Base-by-base conservation (phyloP, 352 stramenopile species). In the Pythium apleroticum region DNA sequence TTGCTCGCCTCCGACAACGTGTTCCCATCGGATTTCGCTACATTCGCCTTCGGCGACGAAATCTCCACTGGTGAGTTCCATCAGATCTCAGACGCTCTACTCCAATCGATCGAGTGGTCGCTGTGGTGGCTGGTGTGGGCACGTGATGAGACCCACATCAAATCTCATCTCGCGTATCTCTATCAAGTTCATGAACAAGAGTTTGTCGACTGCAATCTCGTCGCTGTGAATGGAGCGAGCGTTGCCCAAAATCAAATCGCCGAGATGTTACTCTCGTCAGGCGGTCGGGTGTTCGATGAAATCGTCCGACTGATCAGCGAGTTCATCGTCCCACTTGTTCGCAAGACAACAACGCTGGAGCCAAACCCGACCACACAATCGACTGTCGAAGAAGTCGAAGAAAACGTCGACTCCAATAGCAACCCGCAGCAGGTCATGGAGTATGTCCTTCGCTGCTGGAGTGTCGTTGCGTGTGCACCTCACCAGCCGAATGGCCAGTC, bases 221-320 rank as follows among this genome's bases (percentile, higher is more conserved):
- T 46, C 5, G 49, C n/a, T 19, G 65, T 75, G 7, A 50, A 55
- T 54, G 73, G 74, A 8, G 57, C 33, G 24, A 46, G 52, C 24
- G 7, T 80, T 11, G 68, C 80, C 24, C 64, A 76, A 55, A 63
- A 37, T 43, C 49, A 68, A 20, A 33, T 78, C 6, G 57, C 69
- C 41, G 57, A 72, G 46, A 72, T 78, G 39, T 66, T 84, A 41
- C 35, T 78, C 11, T 67, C 57, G 24, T 73, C 72, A 17, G 74
- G 74, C 1, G 45, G 39, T 43, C 37, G 35, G 7, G 46, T 78
- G 15, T 69, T 64, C 19, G 17, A 60, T 39, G 25, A 35, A 17
- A 60, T 69, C 27, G 24, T 64, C 5, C 50, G 46, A n/a, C 31
- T 58, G 17, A 41, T 63, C 14, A n/a, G 58, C 20, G 65, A 52